Evolutionary conservation across 306 rosid genomes (phyloP).

Genomic region (Hippophae gyantsensis): DNA sequence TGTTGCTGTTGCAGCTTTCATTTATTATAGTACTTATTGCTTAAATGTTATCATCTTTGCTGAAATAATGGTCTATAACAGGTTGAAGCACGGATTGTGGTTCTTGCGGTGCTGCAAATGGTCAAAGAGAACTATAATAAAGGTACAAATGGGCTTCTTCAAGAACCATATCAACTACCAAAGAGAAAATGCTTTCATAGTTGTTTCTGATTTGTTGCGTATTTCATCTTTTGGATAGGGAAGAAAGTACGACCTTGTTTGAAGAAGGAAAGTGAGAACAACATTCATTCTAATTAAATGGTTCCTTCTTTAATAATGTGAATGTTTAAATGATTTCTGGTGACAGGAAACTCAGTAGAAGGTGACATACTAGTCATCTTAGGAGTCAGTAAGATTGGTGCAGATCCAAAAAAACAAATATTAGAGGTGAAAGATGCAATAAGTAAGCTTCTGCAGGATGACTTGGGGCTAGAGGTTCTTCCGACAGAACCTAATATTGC

Average conservation of each 20-base stretch:
- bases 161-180: background rate
- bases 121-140: slow-evolving; percentile 64
- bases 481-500: slow-evolving; percentile 38
- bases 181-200: background rate
- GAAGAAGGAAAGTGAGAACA: background rate
- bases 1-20: background rate
- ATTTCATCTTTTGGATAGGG: background rate
- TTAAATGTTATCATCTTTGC: slow-evolving; percentile 11
- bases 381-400: slow-evolving; percentile 47
- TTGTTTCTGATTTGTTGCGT: background rate
- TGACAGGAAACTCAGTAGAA: slow-evolving; percentile 53
- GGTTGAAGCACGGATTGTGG: slow-evolving; percentile 93
- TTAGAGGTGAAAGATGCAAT: slow-evolving; percentile 55
- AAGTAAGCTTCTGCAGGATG: slow-evolving; percentile 55
- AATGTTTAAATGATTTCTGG: slow-evolving; percentile 24
- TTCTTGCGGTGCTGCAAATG: slow-evolving; percentile 89
- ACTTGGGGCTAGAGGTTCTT: slow-evolving; percentile 65
- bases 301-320: background rate
- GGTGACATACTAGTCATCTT: slow-evolving; percentile 73
- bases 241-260: background rate
- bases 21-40: slow-evolving; percentile 2
- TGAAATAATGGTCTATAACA: slow-evolving; percentile 25
- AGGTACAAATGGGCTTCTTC: slow-evolving; percentile 38
- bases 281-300: background rate
- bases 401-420: slow-evolving; percentile 26